Evolutionary conservation across 108 stramenopile genomes (phyloP).

Genomic region (Bacterosira constricta): DNA sequence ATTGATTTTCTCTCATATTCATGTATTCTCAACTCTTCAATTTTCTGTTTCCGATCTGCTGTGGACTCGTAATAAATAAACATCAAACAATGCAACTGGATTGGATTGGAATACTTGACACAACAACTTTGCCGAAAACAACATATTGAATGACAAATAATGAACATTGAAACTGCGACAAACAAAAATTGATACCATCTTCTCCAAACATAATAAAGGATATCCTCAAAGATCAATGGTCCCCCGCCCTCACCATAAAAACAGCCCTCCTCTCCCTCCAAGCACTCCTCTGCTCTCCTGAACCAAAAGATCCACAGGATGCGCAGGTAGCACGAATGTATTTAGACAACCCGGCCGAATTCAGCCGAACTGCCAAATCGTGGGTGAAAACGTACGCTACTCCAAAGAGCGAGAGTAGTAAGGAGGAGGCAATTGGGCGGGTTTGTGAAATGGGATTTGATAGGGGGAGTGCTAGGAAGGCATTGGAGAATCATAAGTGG

Average conservation of each 20-base stretch:
- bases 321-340: conserved; percentile 96
- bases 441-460: conserved; percentile 98
- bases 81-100: too few relatives aligned
- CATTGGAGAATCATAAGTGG: conserved; percentile 87
- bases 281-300: conserved; percentile 90
- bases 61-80: too few relatives aligned
- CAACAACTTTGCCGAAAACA: too few relatives aligned
- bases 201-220: conserved; percentile 66
- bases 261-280: conserved; percentile 92
- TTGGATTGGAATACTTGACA: too few relatives aligned
- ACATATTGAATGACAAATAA: too few relatives aligned
- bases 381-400: conserved; percentile 95
- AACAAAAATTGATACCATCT: too few relatives aligned
- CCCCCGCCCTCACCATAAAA: conserved; percentile 97
- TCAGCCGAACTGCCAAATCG: conserved; percentile 87
- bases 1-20: too few relatives aligned
- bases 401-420: conserved; percentile 40
- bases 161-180: too few relatives aligned
- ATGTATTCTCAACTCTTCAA: too few relatives aligned
- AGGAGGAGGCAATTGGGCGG: conserved; percentile 73
- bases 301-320: conserved; percentile 96
- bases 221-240: conserved; percentile 98
- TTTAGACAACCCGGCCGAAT: conserved; percentile 70
- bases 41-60: too few relatives aligned
- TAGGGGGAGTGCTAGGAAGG: conserved; percentile 73